Base-by-base conservation (phyloP, 2,329 filamentous ascomycete species). In the Knoxdaviesia capensis region DNA sequence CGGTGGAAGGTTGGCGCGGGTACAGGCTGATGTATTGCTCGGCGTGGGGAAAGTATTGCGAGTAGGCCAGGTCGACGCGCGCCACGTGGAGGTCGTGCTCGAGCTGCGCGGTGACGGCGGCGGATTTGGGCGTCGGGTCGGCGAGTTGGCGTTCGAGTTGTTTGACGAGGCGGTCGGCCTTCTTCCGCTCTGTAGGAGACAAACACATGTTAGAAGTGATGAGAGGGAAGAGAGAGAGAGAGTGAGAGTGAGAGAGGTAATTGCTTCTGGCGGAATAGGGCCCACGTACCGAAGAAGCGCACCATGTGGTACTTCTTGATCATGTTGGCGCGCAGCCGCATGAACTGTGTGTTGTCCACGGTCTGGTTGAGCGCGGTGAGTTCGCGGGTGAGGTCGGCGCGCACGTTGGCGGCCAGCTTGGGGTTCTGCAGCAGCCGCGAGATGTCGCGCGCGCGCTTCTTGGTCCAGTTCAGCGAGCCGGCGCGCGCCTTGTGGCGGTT, bases 241-340 rank as follows among this genome's bases (percentile, higher is more conserved):
- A 20, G 20, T 2, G 20, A 20, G 20, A 20, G 20, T 2, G 20
- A 20, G 20, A 3, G 20, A 3, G 20, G 20, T 20, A 20, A 20
- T 20, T 20, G 20, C 20, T 20, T 20, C 20, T 20, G 20, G 20
- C 20, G 20, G 20, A 20, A 20, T 20, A 20, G 20, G 20, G 20
- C 20, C 20, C 2, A 51, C 68, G 41, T 64, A 81, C 82, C 83
- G 58, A 88, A 88, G 55, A 90, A 90, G 31, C 83, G 67, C 41
- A 88, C 74, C 71, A 84, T 87, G 56, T 88, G 82, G 51, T 86
- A 90, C 56, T 77, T 80, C 41, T 66, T 66, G 47, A 87, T 85
- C 71, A 87, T 83, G 45, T 74, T 67, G 50, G 68, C 68, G 49
- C 74, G 68, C 53, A 66, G 68, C 59, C 74, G 77, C 51, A 75